Conservation (phyloP, 345 rosid genomes). For the Populus deltoides region DNA sequence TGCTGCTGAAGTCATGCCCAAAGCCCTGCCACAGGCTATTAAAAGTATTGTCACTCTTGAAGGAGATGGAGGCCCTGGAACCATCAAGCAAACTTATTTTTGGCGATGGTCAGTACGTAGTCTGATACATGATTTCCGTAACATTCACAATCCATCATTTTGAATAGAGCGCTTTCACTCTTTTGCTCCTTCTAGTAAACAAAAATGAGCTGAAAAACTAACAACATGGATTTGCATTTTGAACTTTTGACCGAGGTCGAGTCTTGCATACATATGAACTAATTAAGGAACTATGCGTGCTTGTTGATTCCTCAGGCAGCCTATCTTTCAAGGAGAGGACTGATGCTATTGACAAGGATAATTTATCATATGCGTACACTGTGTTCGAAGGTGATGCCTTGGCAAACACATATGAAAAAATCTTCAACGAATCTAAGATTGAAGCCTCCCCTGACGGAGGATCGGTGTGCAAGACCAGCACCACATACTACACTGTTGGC, state of each 20-base stretch:
- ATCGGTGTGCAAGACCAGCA: slow-evolving; percentile 33
- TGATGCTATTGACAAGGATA: slow-evolving; percentile 42
- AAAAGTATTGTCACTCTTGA: slow-evolving; percentile 18
- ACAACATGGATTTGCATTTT: not conserved
- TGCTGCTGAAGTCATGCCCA: slow-evolving; percentile 27
- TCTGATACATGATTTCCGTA: too few species aligned
- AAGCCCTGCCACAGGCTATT: slow-evolving; percentile 35
- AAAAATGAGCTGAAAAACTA: not conserved
- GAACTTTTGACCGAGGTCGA: not conserved
- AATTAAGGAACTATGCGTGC: not conserved
- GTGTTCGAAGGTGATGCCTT: slow-evolving; percentile 33
- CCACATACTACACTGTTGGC: slow-evolving; percentile 21
- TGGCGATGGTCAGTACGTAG: slow-evolving; percentile 4
- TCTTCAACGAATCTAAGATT: slow-evolving; percentile 29
- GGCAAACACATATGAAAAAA: slow-evolving; percentile 25
- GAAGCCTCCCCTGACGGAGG: slow-evolving; percentile 28
- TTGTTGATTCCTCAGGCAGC: slow-evolving; percentile 20
- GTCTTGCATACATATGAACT: not conserved
- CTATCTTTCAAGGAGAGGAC: slow-evolving; percentile 33
- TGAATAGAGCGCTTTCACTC: not conserved
- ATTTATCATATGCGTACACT: slow-evolving; percentile 21
- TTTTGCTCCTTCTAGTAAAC: not conserved
- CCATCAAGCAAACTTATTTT: slow-evolving; percentile 30
- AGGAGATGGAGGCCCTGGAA: slow-evolving; percentile 44
- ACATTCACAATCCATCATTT: too few species aligned